Evolutionary conservation across 768 basidiomycete genomes (phyloP).

Genomic region (Kwoniella europaea): DNA sequence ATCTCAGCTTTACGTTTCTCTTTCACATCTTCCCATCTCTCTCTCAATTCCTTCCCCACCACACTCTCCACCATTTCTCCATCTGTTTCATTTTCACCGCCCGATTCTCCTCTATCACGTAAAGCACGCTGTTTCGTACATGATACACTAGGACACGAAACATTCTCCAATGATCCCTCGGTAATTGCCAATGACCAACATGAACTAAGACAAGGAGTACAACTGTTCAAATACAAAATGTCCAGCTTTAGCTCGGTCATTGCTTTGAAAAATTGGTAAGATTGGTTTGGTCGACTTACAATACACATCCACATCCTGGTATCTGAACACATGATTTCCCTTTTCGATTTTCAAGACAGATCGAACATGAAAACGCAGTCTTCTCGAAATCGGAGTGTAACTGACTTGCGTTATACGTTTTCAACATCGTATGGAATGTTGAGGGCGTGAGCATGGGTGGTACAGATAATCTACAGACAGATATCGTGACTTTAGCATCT

Average conservation of each 20-base stretch:
- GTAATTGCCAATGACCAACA: constrained; percentile 82
- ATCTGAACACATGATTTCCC: constrained; percentile 76
- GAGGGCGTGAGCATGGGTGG: constrained; percentile 35
- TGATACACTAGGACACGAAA: constrained; percentile 78
- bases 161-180: constrained; percentile 76
- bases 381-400: constrained; percentile 64
- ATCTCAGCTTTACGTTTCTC: constrained; percentile 74
- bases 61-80: constrained; percentile 77
- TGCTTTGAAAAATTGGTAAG: too few species aligned
- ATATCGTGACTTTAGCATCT: background rate
- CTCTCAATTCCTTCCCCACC: constrained; percentile 68
- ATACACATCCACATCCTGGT: constrained; percentile 71
- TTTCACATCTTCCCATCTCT: constrained; percentile 77
- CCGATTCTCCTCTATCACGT: constrained; percentile 13
- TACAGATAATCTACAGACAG: constrained; percentile 31
- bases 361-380: constrained; percentile 72
- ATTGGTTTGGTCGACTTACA: constrained; percentile 56
- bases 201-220: constrained; percentile 74
- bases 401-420: constrained; percentile 42
- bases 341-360: constrained; percentile 76
- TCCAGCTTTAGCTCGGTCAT: too few species aligned
- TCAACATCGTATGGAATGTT: constrained; percentile 40
- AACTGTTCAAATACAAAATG: constrained; percentile 63
- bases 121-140: constrained; percentile 68
- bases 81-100: constrained; percentile 59